Conservation (phyloP, 768 basidiomycete species). For the Hypsizygus marmoreus region DNA sequence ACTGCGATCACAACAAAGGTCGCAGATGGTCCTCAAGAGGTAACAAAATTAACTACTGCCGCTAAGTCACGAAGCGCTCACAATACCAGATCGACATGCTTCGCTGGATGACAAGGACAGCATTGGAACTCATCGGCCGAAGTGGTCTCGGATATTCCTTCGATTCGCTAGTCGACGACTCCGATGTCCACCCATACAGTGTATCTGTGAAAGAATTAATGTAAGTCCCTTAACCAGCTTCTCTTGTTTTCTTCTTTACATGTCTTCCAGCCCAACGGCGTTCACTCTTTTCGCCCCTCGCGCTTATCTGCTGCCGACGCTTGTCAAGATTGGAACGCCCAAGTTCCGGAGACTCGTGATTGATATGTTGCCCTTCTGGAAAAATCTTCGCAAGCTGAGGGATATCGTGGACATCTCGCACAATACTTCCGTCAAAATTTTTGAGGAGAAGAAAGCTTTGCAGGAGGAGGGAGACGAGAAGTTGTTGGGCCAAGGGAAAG, state of each 20-base stretch:
- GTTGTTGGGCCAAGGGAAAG: slow-evolving; percentile 33
- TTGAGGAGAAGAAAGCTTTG: slow-evolving; percentile 34
- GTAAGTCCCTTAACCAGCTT: slow-evolving; percentile 17
- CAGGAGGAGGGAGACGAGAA: slow-evolving; percentile 25
- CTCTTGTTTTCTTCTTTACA: background rate
- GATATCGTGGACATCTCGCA: slow-evolving; percentile 36
- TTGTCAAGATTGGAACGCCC: slow-evolving; percentile 32
- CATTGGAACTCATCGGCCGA: slow-evolving; percentile 32
- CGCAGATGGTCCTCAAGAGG: slow-evolving; percentile 14
- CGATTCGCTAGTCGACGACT: slow-evolving; percentile 27
- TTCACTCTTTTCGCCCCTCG: slow-evolving; percentile 17
- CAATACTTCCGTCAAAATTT: slow-evolving; percentile 30
- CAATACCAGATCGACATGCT: slow-evolving; percentile 25
- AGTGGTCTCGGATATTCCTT: slow-evolving; percentile 33
- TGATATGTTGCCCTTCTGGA: slow-evolving; percentile 24
- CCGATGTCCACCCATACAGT: slow-evolving; percentile 27
- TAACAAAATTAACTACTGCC: background rate
- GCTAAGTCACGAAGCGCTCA: background rate
- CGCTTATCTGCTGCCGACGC: slow-evolving; percentile 26
- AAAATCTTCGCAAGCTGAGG: slow-evolving; percentile 26
- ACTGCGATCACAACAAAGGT: slow-evolving; percentile 11
- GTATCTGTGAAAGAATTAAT: slow-evolving; percentile 26
- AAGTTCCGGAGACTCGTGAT: slow-evolving; percentile 34
- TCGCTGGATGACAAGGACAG: slow-evolving; percentile 30
- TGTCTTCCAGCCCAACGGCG: background rate